These are phyloP conservation scores for Penicilliopsis zonata DNA, from an alignment of 495 filamentous ascomycete species.

Conservation along the genomic window DNA sequence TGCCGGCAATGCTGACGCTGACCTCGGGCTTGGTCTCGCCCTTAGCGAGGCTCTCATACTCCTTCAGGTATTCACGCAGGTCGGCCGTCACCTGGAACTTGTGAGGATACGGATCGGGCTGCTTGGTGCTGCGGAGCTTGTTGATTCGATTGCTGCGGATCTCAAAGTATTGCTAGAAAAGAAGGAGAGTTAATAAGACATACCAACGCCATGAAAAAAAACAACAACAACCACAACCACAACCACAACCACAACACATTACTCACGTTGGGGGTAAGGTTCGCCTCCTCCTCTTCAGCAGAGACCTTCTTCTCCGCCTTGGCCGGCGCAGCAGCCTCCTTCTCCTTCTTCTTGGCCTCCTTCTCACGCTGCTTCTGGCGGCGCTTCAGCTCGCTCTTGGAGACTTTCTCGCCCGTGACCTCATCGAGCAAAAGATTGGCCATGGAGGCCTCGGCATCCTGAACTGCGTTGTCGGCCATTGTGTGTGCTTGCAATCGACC, in stretches of 20 bases:
- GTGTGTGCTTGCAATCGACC: no score
- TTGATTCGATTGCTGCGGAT: slow-evolving; percentile 79
- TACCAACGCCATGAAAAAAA: background rate
- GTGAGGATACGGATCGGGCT: slow-evolving; percentile 89
- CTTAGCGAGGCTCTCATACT: slow-evolving; percentile 67
- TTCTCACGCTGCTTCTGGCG: slow-evolving; percentile 81
- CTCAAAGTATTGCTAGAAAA: slow-evolving; percentile 87
- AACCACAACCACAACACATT: no score
- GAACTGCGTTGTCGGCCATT: slow-evolving; percentile 36
- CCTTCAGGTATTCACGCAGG: slow-evolving; percentile 60
- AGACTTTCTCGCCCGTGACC: slow-evolving; percentile 70
- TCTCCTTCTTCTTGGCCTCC: slow-evolving; percentile 79
- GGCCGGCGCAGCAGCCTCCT: slow-evolving; percentile 63
- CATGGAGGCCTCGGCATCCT: slow-evolving; percentile 50
- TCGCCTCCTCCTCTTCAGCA: slow-evolving; percentile 56
- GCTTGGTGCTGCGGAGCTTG: slow-evolving; percentile 68
- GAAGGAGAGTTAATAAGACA: background rate
- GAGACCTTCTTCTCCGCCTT: slow-evolving; percentile 56
- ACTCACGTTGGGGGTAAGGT: slow-evolving; percentile 82
- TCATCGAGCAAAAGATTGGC: slow-evolving; percentile 74
- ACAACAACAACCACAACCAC: no score
- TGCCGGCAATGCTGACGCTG: slow-evolving; percentile 61
- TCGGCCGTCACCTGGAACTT: slow-evolving; percentile 85
- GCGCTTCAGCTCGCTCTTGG: slow-evolving; percentile 91
- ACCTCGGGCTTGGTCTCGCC: slow-evolving; percentile 69